These are phyloP conservation scores for Mortierella sp. DNA, from an alignment of 371 early-diverging fungal genomes.

Conservation along the genomic window DNA sequence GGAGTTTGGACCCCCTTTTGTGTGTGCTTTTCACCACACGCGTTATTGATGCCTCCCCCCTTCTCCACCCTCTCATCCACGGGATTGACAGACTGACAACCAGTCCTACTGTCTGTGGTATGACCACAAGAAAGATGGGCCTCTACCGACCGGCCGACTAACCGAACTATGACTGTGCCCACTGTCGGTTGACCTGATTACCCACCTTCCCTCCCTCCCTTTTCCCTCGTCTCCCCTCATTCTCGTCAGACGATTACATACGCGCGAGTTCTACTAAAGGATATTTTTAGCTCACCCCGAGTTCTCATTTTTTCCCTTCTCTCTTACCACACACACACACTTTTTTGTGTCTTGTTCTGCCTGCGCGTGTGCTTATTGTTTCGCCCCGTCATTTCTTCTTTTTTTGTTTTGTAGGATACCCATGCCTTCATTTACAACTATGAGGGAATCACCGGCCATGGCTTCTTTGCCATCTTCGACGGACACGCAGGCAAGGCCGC, in stretches of 20 bases:
- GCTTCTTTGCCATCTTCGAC: constrained; percentile 96
- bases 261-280: neutral
- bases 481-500: constrained; percentile 98
- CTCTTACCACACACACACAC: too few relatives aligned
- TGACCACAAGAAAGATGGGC: neutral
- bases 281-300: constrained; percentile 16
- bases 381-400: constrained; percentile 10
- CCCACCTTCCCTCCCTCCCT: neutral
- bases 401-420: constrained; percentile 75
- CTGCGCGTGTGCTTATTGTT: constrained; percentile 60
- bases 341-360: constrained; percentile 19
- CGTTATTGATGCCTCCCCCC: neutral
- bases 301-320: neutral
- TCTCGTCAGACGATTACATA: constrained; percentile 6
- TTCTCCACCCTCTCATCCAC: neutral
- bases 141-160: neutral
- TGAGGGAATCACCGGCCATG: constrained; percentile 82
- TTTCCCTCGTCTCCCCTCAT: neutral
- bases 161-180: neutral
- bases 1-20: too few relatives aligned
- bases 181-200: constrained; percentile 7
- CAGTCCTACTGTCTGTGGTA: too few relatives aligned
- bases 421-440: constrained; percentile 89
- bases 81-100: neutral
- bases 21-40: too few relatives aligned